A percentile compares a stretch with the other conserved stretches of the same genome.
phyloP scores from a whole-genome alignment of 176 grass and related monocot genomes.

The Aegilops sharonensis region DNA sequence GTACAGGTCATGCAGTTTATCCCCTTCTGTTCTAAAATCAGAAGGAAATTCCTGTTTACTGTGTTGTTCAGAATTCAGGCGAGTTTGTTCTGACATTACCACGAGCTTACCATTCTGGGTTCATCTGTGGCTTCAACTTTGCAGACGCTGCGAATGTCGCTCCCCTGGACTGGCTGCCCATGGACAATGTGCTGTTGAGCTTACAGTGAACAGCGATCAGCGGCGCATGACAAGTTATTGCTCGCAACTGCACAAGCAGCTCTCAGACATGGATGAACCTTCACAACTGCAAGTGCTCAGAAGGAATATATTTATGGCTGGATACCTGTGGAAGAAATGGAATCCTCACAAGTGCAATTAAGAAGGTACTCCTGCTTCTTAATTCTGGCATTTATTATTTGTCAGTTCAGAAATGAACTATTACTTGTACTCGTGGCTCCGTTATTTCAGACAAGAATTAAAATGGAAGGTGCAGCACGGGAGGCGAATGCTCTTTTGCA shows the following conservation, averaged over 20 bases:
- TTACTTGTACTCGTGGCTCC: not conserved
- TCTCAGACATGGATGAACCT: conserved; percentile 51
- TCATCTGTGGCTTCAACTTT: conserved; percentile 97
- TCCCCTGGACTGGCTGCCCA: conserved; percentile 79
- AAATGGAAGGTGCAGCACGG: conserved; percentile 52
- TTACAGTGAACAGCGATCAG: conserved; percentile 19
- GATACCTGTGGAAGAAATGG: conserved; percentile 66
- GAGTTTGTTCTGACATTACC: conserved; percentile 91
- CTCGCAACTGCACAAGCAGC: conserved; percentile 57
- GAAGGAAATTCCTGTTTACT: conserved; percentile 79
- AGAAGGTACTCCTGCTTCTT: conserved; percentile 59
- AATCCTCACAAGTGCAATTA: conserved; percentile 53
- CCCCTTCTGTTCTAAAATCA: conserved; percentile 82
- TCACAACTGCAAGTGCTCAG: not conserved
- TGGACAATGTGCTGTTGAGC: conserved; percentile 73
- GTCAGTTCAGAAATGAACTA: not conserved
- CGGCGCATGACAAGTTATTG: conserved; percentile 49
- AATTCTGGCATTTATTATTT: conserved; percentile 19
- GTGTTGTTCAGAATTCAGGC: conserved; percentile 66
- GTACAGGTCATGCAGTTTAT: conserved; percentile 89
- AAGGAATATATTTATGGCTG: conserved; percentile 37
- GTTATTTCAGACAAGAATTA: conserved; percentile 53
- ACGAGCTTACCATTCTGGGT: conserved; percentile 78
- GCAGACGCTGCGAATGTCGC: conserved; percentile 90
- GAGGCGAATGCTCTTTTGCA: conserved; percentile 23